Evolutionary conservation across 345 rosid genomes (phyloP).

Genomic region (Hibiscus tridactylites): DNA sequence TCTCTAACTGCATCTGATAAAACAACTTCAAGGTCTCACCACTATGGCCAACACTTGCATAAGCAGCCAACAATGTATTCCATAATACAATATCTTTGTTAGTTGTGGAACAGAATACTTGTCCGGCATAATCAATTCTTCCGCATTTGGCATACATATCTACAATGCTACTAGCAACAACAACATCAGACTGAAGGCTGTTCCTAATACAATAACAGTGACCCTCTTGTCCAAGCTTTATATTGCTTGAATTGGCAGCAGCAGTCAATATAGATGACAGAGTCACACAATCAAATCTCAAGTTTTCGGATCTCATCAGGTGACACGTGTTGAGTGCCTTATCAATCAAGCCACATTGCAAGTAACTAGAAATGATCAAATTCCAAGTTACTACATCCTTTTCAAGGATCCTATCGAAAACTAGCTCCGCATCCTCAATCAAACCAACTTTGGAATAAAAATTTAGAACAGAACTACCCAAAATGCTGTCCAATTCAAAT

Average conservation of each 20-base stretch:
- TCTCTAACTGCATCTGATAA: constrained; percentile 65
- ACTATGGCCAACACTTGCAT: constrained; percentile 45
- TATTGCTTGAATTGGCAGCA: constrained; percentile 33
- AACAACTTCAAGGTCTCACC: constrained; percentile 61
- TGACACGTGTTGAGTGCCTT: constrained; percentile 46
- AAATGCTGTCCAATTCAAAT: constrained; percentile 44
- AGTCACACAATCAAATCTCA: constrained; percentile 65
- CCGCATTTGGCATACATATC: constrained; percentile 67
- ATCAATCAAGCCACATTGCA: constrained; percentile 24
- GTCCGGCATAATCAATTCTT: constrained; percentile 37
- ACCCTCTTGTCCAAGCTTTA: constrained; percentile 46
- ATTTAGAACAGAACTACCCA: constrained; percentile 63
- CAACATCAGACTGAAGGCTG: constrained; percentile 41
- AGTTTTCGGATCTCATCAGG: constrained; percentile 39
- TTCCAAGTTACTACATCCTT: constrained; percentile 66
- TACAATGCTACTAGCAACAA: constrained; percentile 37
- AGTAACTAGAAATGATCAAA: constrained; percentile 29
- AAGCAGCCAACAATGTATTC: constrained; percentile 58
- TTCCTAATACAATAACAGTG: constrained; percentile 64
- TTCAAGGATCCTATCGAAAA: constrained; percentile 31
- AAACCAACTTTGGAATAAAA: constrained; percentile 66
- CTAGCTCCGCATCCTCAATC: constrained; percentile 56
- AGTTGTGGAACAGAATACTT: constrained; percentile 37
- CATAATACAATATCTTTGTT: constrained; percentile 47
- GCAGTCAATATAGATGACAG: constrained; percentile 49